These are phyloP conservation scores for Starmerella davenportii DNA, from an alignment of 805 yeast species.

Conservation along the genomic window DNA sequence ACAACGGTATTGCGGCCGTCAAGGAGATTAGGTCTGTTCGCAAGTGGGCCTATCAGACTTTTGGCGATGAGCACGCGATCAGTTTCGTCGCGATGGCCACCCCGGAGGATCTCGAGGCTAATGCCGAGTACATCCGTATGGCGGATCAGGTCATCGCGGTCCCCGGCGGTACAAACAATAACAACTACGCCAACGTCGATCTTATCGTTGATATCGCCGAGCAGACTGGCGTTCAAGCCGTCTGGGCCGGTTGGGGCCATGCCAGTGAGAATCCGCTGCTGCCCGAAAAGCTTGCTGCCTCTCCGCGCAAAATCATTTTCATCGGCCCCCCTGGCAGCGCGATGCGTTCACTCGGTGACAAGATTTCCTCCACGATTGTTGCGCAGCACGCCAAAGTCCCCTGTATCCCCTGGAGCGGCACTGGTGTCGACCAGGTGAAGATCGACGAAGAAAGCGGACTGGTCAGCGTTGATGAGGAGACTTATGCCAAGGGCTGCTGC, in stretches of 20 bases:
- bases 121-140: constrained; percentile 96
- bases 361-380: constrained; percentile 91
- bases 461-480: constrained; percentile 73
- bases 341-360: constrained; percentile 98
- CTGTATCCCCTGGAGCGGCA: constrained; percentile 99
- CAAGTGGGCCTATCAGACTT: constrained; percentile 99
- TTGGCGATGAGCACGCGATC: constrained; percentile 84
- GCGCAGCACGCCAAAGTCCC: constrained; percentile 98
- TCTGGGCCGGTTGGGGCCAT: constrained; percentile 99
- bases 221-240: constrained; percentile 91
- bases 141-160: constrained; percentile 97
- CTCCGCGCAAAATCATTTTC: constrained; percentile 74
- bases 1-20: constrained; percentile 98
- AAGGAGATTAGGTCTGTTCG: constrained; percentile 93
- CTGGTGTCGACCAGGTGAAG: constrained; percentile 74
- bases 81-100: constrained; percentile 98
- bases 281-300: constrained; percentile 88
- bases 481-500: constrained; percentile 81
- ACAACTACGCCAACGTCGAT: constrained; percentile 95
- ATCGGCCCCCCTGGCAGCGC: constrained; percentile 99
- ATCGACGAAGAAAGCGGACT: constrained; percentile 52
- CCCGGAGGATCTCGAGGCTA: constrained; percentile 94
- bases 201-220: constrained; percentile 94
- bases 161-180: constrained; percentile 98
- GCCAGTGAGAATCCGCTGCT: constrained; percentile 95